A percentile compares a stretch with the other conserved stretches of the same genome.
These are phyloP conservation scores for Ustilago bromivora DNA, from an alignment of 1,284 basidiomycete species.

Conservation along the genomic window DNA sequence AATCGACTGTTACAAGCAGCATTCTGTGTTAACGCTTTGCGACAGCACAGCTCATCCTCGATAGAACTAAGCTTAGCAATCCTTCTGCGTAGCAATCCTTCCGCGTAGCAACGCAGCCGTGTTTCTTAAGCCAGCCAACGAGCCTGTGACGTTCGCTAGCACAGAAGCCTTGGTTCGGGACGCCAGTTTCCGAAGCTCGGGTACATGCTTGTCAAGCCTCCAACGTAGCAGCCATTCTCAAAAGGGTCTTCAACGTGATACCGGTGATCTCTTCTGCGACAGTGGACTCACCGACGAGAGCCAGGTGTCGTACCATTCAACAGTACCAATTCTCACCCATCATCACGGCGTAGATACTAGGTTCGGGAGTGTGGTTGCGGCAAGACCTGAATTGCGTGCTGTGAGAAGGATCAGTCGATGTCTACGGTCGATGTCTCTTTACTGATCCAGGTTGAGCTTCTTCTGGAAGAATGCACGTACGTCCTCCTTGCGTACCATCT, in stretches of 20 bases:
- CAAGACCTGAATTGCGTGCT: not conserved
- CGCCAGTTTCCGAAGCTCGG: not conserved
- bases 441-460: conserved; percentile 40
- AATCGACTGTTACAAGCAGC: too few relatives aligned
- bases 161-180: not conserved
- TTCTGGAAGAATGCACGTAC: conserved; percentile 69
- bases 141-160: too few relatives aligned
- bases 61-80: too few relatives aligned
- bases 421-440: not conserved
- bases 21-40: too few relatives aligned
- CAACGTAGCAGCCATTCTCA: not conserved
- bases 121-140: too few relatives aligned
- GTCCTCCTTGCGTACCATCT: conserved; percentile 67
- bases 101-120: too few relatives aligned
- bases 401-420: not conserved
- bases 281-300: not conserved
- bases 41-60: too few relatives aligned
- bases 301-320: not conserved
- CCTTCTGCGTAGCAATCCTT: too few relatives aligned
- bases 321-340: too few relatives aligned
- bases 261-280: not conserved
- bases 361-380: not conserved
- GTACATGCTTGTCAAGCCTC: not conserved
- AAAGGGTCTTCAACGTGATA: not conserved
- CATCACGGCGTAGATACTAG: not conserved